Conservation (phyloP, 2,329 filamentous ascomycete genomes). For the Amauroascus verrucosus region DNA sequence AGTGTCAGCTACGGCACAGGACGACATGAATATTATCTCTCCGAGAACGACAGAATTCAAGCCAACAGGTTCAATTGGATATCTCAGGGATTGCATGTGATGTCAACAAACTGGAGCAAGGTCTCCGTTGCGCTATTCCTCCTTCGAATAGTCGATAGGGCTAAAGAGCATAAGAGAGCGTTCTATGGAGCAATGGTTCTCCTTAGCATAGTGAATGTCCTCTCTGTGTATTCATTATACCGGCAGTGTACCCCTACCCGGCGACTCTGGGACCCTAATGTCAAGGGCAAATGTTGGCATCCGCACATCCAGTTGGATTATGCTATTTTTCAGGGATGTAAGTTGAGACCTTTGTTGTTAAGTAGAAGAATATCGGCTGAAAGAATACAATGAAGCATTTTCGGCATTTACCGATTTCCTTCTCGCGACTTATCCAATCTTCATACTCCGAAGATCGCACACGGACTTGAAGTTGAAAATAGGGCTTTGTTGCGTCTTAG, state of each 20-base stretch:
- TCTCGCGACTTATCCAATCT: conserved; percentile 16
- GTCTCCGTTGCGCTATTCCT: conserved; percentile 14
- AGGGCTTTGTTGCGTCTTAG: conserved; percentile 8
- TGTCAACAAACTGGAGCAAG: conserved; percentile 16
- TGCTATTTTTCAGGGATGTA: conserved; percentile 15
- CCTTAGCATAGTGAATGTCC: conserved; percentile 11
- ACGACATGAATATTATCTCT: conserved; percentile 11
- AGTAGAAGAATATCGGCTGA: background rate
- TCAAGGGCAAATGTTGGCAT: conserved; percentile 10
- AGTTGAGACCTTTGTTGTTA: background rate
- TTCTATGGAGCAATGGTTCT: conserved; percentile 10
- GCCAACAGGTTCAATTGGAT: conserved; percentile 16
- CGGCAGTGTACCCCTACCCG: conserved; percentile 12
- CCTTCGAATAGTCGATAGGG: conserved; percentile 12
- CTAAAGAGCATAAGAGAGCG: conserved; percentile 6
- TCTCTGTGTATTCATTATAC: conserved; percentile 11
- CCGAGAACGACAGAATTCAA: conserved; percentile 2
- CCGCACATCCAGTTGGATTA: conserved; percentile 9
- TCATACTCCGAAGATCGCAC: conserved; percentile 14
- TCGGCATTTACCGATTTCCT: conserved; percentile 13
- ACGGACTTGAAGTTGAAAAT: conserved; percentile 11
- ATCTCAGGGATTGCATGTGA: conserved; percentile 13
- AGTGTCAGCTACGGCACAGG: conserved; percentile 12
- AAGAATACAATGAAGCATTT: conserved; percentile 4
- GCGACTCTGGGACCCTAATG: conserved; percentile 6